Base-by-base conservation (phyloP, 805 yeast species). In the Wickerhamiella musiphila region DNA sequence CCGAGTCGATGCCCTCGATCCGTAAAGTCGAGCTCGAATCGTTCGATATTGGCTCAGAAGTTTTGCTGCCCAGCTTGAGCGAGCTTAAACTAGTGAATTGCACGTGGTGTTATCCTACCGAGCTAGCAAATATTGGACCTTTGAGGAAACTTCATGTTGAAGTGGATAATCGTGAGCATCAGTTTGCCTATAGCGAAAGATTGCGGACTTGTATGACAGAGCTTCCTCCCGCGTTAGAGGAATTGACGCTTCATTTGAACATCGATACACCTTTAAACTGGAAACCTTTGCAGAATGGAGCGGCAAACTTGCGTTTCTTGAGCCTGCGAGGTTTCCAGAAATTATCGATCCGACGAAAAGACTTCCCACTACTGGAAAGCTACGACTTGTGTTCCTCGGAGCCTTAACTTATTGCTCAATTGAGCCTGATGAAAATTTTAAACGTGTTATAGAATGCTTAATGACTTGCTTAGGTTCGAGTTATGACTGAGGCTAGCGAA, bases 31-130 rank as follows among this genome's bases (percentile, higher is more conserved):
- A 16, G 8, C 35, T 45, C 5, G 13, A 16, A 8, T 46, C 41
- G 2, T 42, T 42, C 29, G 25, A 30, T 10, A 29, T 35, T 5
- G 26, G 28, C 11, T 26, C 35, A 4, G 25, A 16, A 7, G 4
- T n/a, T 5, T 30, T 34, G n/a, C 32, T 34, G 18, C 26, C 14
- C n/a, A 10, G 16, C 18, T 31, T 39, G 2, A 13, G 18, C 11
- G 22, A 16, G 9, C 26, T 35, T 6, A 21, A 28, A 11, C 34
- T 39, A 16, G 17, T 11, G 7, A 26, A 39, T 18, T 39, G 42
- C 26, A 31, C 33, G 2, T 39, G 42, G 42, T 24, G 30, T 11
- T 39, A 31, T 23, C 42, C 42, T 14, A 28, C 18, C 12, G 21
- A 25, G 8, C 28, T 32, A 7, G 26, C 34, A 5, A 26, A 33